phyloP scores from a whole-genome alignment of 768 basidiomycete genomes.

The Termitomyces sp. region DNA sequence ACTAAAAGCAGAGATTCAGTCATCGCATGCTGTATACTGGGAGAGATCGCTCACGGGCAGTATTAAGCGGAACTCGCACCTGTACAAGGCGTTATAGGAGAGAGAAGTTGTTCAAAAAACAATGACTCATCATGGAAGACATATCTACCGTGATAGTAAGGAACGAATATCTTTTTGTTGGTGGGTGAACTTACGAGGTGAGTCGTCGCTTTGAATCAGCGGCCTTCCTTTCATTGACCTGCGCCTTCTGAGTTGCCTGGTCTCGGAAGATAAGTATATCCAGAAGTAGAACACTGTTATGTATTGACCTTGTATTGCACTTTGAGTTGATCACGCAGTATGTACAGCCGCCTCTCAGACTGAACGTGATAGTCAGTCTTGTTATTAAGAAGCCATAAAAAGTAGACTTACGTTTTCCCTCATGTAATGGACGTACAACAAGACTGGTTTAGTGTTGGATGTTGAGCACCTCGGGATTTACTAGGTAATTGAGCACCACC shows the following conservation, averaged over 20 bases:
- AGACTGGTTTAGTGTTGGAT: slow-evolving; percentile 33
- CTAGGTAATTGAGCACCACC: slow-evolving; percentile 13
- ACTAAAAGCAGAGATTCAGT: slow-evolving; percentile 28
- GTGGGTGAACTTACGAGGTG: slow-evolving; percentile 54
- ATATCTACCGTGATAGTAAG: slow-evolving; percentile 35
- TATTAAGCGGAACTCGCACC: slow-evolving; percentile 79
- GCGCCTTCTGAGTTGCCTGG: slow-evolving; percentile 65
- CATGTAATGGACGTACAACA: slow-evolving; percentile 73
- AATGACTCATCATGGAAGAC: slow-evolving; percentile 70
- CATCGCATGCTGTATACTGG: background rate
- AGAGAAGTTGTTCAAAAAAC: background rate
- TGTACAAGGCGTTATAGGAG: slow-evolving; percentile 28
- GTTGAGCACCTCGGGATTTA: background rate
- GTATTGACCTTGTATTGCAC: slow-evolving; percentile 51
- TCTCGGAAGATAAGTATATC: slow-evolving; percentile 23
- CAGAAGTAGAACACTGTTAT: background rate
- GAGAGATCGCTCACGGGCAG: slow-evolving; percentile 43
- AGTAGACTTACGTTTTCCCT: slow-evolving; percentile 47
- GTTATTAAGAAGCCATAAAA: background rate
- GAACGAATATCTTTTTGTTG: background rate
- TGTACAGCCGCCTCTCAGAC: slow-evolving; percentile 65
- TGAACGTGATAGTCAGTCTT: slow-evolving; percentile 20
- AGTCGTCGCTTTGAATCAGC: slow-evolving; percentile 79
- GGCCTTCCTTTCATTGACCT: slow-evolving; percentile 68
- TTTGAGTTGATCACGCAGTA: slow-evolving; percentile 70